A percentile compares a stretch with the other conserved stretches of the same genome.
These are phyloP conservation scores for Crithidia acanthocephali DNA, from an alignment of 208 protist species.

Conservation along the genomic window DNA sequence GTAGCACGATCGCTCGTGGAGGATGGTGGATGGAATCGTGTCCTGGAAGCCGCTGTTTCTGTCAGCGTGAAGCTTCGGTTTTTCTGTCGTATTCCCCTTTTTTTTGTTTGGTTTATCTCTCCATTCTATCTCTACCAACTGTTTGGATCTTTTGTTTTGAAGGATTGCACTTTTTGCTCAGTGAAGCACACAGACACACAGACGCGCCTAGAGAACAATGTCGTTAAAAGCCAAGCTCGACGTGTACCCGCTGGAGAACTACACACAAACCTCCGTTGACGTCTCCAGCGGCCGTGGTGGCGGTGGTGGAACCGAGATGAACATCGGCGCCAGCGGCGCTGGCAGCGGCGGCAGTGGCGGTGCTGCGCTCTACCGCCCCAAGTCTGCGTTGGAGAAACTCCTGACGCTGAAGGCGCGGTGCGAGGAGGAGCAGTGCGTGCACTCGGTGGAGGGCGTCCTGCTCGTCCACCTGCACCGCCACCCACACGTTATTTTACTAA, in stretches of 20 bases:
- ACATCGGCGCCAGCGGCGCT: slow-evolving; percentile 9
- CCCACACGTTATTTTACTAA: slow-evolving; percentile 92
- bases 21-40: no score
- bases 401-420: slow-evolving; percentile 82
- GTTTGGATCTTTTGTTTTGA: no score
- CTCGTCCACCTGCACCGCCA: slow-evolving; percentile 94
- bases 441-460: slow-evolving; percentile 91
- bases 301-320: slow-evolving; percentile 26
- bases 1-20: no score
- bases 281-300: slow-evolving; percentile 32
- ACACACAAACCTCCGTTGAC: slow-evolving; percentile 44
- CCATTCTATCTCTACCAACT: no score
- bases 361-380: slow-evolving; percentile 38
- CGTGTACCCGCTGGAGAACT: slow-evolving; percentile 82
- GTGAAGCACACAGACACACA: background rate
- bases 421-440: slow-evolving; percentile 78
- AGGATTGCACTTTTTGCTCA: background rate
- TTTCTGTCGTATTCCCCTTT: no score
- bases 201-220: slow-evolving; percentile 21
- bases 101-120: no score
- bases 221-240: slow-evolving; percentile 81
- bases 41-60: no score
- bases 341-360: background rate
- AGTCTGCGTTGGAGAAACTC: slow-evolving; percentile 82
- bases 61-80: no score